Evolutionary conservation across 2,329 filamentous ascomycete species (phyloP), one percentile per base, ranked within the genome.

Genomic region (Ceratocystis destructans): DNA sequence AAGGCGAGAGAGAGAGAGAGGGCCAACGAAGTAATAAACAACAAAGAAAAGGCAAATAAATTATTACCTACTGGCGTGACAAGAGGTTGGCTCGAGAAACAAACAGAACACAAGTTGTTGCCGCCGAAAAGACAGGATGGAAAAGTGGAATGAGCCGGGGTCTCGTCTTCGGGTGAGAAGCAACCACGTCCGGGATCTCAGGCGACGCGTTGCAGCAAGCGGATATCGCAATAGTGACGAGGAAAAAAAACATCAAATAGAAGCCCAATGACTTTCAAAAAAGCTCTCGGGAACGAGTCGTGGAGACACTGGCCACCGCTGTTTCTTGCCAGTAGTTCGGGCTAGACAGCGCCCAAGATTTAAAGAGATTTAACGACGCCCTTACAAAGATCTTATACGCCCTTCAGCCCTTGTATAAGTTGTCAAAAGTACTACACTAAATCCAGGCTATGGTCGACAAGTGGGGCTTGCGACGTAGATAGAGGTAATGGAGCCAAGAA

Each of bases 401-500:
- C 55, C 55, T 59, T 59, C 33, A 25, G 28, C 31, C 17, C 28
- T 17, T 22, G 55, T 59, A 59, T 59, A 59, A 59, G 55, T 59
- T 59, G 55, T 59, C 55, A 59, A 33, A 59, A 59, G 55, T 59
- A 59, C 28, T n/a, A 37, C 28, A 20, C 55, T 59, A 59, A 25
- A 37, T 33, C 15, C 55, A n/a, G 25, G 55, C 55, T n/a, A 33
- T 31, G 31, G 31, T 37, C 25, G 15, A n/a, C 55, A 59, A 20
- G 55, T 59, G 55, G 55, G 55, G 28, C 55, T 17, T 31, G 28
- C 55, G n/a, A 20, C 17, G 7, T 3, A 22, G 48, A 53, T 25
- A 25, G 48, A 25, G 33, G 33, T 10, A 10, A 37, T 41, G 12
- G 37, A 41, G 37, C 37, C 37, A 41, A 41, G 37, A 41, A 12